Conservation (phyloP, 2,329 filamentous ascomycete genomes). For the Nemania sp. region DNA sequence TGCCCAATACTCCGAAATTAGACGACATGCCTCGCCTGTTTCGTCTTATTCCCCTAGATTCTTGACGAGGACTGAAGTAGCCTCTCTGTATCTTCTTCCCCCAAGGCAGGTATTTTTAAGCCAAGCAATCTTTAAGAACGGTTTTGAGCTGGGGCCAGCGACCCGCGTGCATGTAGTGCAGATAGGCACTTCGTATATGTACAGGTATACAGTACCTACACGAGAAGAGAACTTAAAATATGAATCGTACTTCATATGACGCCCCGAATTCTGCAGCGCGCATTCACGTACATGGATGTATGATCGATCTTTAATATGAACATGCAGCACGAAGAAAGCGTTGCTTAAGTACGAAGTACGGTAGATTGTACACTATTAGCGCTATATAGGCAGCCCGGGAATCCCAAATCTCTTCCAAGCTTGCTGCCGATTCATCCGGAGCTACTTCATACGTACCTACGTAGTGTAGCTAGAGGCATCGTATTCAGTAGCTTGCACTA, state of each 20-base stretch:
- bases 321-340: no score
- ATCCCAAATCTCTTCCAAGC: neutral
- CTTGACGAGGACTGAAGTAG: neutral
- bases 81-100: neutral
- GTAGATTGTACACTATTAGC: no score
- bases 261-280: neutral
- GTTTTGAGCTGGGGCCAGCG: no score
- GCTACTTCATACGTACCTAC: no score
- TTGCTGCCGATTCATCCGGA: slow-evolving; percentile 23
- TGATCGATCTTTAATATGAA: no score
- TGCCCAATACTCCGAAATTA: neutral
- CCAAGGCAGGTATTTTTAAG: no score
- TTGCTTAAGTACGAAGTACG: no score
- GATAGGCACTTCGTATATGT: no score
- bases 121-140: neutral
- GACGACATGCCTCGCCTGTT: neutral
- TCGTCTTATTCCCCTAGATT: neutral
- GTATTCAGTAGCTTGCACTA: no score
- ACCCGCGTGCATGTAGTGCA: no score
- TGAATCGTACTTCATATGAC: neutral
- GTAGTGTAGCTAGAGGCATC: neutral
- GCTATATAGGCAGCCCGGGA: no score
- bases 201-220: no score
- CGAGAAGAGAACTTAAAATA: neutral
- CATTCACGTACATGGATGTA: neutral